Base-by-base conservation (phyloP, 352 stramenopile genomes). In the Globisporangium splendens region DNA sequence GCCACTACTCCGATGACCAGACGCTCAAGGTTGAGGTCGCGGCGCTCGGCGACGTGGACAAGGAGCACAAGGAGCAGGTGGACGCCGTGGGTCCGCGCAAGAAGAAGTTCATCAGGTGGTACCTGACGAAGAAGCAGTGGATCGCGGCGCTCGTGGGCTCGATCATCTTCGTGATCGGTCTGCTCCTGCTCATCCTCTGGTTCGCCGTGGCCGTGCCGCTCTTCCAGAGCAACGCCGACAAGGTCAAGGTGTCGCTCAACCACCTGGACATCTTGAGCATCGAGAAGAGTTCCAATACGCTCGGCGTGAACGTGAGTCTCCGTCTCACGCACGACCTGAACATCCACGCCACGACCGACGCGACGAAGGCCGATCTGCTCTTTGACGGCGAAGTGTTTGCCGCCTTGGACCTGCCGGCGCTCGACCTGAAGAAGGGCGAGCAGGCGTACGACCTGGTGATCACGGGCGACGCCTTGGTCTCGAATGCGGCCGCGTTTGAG, bases 151-250 rank as follows among this genome's bases (percentile, higher is more conserved):
- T 91, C 52, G 54, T 75, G 1, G 70, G 46, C 15, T 65, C 69
- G 4, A 59, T 86, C 21, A 12, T 89, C 42, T 42, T 74, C 20
- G 53, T 75, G 8, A 6, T 87, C 46, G 63, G 56, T 4, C 67
- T 87, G 22, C 59, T 85, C 43, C 62, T 91, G 31, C 50, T 91
- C 51, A 71, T 89, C 50, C 55, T 88, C 20, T 88, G 80, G 65
- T 70, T 89, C 57, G 77, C 67, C 33, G 69, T 89, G 46, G 63
- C 86, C 48, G 68, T 66, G 35, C 66, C 72, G 28, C 56, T 89
- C 43, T 86, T 89, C 66, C 77, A 91, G 61, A 72, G 73, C 48
- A 77, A 82, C 58, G 68, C 73, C 46, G 69, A 89, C 65, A 67
- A 77, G 22, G 78, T 88, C 49, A 56, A 76, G 31, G 47, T 91